Base-by-base conservation (phyloP, 805 yeast genomes). In the Clavispora phyllophila region DNA sequence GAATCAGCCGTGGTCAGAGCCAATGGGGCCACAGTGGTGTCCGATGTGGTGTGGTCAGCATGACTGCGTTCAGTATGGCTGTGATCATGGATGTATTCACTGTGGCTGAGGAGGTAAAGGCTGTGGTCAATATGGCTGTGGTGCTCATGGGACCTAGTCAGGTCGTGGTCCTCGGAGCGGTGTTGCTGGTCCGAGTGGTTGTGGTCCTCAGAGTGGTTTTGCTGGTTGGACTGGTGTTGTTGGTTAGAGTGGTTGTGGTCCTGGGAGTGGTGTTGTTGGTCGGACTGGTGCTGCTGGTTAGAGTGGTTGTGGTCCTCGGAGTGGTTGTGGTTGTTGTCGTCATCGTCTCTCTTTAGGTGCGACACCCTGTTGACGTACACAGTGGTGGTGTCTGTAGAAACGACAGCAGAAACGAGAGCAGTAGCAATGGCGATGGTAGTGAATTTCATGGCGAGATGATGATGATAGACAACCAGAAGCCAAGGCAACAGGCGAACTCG, bases 401-500 rank as follows among this genome's bases (percentile, higher is more conserved):
- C n/a, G 32, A 7, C 39, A 13, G 39, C 40, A 42, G 51, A 31
- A 19, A 46, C 43, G 29, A 40, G 45, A 36, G 47, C 45, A 25
- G 42, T 26, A 19, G 50, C 42, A 25, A 42, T 37, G 24, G 36
- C 38, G 27, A 47, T 36, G 31, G 49, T 40, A 24, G 51, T 19
- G 44, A 50, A 48, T 42, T 48, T 49, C 54, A 50, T 50, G 23
- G 23, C 8, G 7, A 22, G 23, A 5, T 5, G 23, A 22, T 22
- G 8, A 8, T 8, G 7, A 22, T 8, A 5, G 8, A 22, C 23
- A 8, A 22, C 23, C n/a, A n/a, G n/a, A n/a, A n/a, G n/a, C n/a
- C n/a, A n/a, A n/a, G n/a, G n/a, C n/a, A n/a, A n/a, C n/a, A n/a
- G n/a, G 23, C 23, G 8, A 8, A 22, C 23, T 8, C 7, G 5